Conservation (phyloP, 805 yeast genomes). For the Barnettozyma populi region DNA sequence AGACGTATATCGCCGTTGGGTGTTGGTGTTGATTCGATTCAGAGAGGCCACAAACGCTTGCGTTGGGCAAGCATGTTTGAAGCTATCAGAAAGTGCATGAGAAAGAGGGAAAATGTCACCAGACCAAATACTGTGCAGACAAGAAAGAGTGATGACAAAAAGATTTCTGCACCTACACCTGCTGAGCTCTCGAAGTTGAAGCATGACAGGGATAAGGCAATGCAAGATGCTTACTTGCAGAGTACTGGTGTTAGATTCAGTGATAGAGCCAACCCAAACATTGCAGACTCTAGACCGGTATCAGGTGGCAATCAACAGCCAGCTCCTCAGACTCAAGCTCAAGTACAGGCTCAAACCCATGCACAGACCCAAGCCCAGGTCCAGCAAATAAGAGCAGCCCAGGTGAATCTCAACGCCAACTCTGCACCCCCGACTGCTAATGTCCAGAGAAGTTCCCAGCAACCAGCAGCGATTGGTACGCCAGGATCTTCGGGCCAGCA, state of each 20-base stretch:
- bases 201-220: conserved; percentile 77
- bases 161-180: conserved; percentile 65
- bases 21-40: conserved; percentile 88
- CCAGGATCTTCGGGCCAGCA: not conserved
- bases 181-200: conserved; percentile 79
- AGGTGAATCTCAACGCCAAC: not conserved
- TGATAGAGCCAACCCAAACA: conserved; percentile 9
- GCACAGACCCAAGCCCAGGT: conserved; percentile 1
- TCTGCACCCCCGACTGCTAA: not conserved
- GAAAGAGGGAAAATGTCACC: conserved; percentile 77
- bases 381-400: not conserved
- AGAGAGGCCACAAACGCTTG: conserved; percentile 83
- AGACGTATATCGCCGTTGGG: conserved; percentile 89
- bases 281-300: conserved; percentile 5
- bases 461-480: not conserved
- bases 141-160: conserved; percentile 36
- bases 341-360: conserved; percentile 6
- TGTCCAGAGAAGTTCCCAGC: not conserved
- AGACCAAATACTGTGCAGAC: conserved; percentile 47
- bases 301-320: conserved; percentile 6
- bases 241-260: conserved; percentile 23
- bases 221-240: conserved; percentile 65
- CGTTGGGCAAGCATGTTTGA: conserved; percentile 98
- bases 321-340: conserved; percentile 5
- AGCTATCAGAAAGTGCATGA: conserved; percentile 84